Base-by-base conservation (phyloP, 2,329 filamentous ascomycete genomes). In the Ophiostoma piceae region DNA sequence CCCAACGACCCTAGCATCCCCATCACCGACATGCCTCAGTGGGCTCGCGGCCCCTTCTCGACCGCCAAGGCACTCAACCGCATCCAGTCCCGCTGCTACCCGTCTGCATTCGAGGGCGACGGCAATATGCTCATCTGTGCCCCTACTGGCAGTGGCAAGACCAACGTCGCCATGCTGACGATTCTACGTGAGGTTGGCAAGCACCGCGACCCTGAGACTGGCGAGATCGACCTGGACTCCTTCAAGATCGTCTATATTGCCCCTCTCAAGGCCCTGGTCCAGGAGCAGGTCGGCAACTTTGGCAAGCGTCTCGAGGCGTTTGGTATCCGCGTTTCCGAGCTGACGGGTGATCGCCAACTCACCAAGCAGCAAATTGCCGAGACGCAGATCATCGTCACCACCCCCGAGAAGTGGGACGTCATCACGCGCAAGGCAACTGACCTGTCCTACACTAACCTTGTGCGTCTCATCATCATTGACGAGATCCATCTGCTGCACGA, bases 211-310 rank as follows among this genome's bases (percentile, higher is more conserved):
- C 87, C 91, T 0, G 84, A 90, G 73, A 97, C 92, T 0, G 95
- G 95, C n/a, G 91, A 96, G 72, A 95, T 99, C 73, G 92, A 96
- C 78, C 83, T 99, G 9, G 95, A 99, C 76, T 89, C 94, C 62
- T 99, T 99, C 84, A 99, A 99, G 82, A 97, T 99, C 75, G 90
- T 99, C 60, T 99, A 96, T 78, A 97, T 99, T 76, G 95, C 95
- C 39, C 95, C 95, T 0, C 80, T 99, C 71, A 99, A 99, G 78
- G 95, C 95, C 66, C 81, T 99, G 73, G 95, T 99, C 3, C 94
- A 97, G 78, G 95, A 99, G 78, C 95, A 99, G 80, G 95, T 99
- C 68, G 95, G 95, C 69, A 99, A 98, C 79, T 96, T 99, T 79
- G 94, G 95, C 74, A 92, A 92, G 77, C 88, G 96, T 71, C 84